Percentiles rank a stretch among this genome's conserved stretches.
Evolutionary conservation across 139 green algal species (phyloP).

Genomic region (Picochlorum sp.): DNA sequence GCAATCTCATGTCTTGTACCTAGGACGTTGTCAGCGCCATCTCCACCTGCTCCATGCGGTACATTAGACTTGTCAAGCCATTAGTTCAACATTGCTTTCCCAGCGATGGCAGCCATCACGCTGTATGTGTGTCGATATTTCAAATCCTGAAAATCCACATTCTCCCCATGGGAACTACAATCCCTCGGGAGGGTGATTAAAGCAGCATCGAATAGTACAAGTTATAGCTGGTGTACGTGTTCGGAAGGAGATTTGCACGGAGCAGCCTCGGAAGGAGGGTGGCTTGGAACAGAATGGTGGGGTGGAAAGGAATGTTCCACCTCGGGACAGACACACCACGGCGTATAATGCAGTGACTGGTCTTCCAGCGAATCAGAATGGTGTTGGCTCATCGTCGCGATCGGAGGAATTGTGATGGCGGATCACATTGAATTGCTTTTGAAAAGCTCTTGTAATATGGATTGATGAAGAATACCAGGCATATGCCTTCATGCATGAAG

Average conservation of each 20-base stretch:
- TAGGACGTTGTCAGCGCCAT: background rate
- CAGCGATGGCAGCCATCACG: slow-evolving; percentile 16
- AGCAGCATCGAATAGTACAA: slow-evolving; percentile 8
- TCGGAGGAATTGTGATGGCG: too few relatives aligned
- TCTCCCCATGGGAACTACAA: slow-evolving; percentile 27
- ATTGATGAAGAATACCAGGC: too few relatives aligned
- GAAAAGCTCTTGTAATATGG: too few relatives aligned
- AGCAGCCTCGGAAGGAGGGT: slow-evolving; percentile 19
- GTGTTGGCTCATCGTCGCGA: background rate
- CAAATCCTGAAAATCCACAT: slow-evolving; percentile 14
- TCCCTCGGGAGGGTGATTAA: slow-evolving; percentile 13
- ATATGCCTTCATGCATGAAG: too few relatives aligned
- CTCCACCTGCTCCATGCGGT: slow-evolving; percentile 11
- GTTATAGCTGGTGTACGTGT: slow-evolving; percentile 24
- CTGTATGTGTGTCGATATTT: slow-evolving; percentile 25
- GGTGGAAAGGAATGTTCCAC: slow-evolving; percentile 14
- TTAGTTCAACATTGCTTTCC: slow-evolving; percentile 22
- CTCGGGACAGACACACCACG: background rate
- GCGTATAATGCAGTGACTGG: background rate
- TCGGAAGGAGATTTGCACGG: slow-evolving; percentile 22
- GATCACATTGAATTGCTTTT: too few relatives aligned
- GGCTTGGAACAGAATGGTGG: slow-evolving; percentile 23
- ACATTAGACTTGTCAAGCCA: slow-evolving; percentile 7
- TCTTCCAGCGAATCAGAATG: background rate
- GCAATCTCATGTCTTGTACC: too few relatives aligned